A percentile compares a stretch with the other conserved stretches of the same genome.
These are phyloP conservation scores for Ophiostoma australiae DNA, from an alignment of 2,329 filamentous ascomycete genomes.

Conservation along the genomic window DNA sequence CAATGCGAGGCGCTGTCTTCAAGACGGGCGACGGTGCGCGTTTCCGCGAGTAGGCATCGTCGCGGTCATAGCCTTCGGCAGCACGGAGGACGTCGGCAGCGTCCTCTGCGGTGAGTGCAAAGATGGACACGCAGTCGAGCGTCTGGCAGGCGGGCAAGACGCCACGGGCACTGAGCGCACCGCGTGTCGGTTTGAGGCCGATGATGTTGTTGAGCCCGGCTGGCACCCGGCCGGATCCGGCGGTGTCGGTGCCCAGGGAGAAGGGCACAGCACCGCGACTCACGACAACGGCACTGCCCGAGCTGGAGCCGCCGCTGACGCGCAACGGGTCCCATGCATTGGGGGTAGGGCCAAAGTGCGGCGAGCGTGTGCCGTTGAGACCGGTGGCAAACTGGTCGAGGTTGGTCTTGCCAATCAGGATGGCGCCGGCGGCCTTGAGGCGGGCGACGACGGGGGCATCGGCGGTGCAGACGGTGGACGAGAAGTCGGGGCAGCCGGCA, in stretches of 20 bases:
- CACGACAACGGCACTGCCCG: constrained; percentile 52
- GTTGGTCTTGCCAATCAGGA: constrained; percentile 56
- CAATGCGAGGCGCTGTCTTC: constrained; percentile 19
- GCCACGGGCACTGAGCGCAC: constrained; percentile 44
- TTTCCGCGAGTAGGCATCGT: constrained; percentile 36
- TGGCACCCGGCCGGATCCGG: constrained; percentile 50
- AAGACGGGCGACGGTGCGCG: background rate
- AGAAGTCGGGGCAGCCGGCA: constrained; percentile 41
- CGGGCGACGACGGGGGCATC: constrained; percentile 47
- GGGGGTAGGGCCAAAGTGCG: constrained; percentile 49
- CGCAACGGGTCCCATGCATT: constrained; percentile 39
- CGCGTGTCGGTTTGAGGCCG: constrained; percentile 49
- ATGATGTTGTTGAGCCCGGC: constrained; percentile 50
- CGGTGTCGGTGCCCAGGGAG: constrained; percentile 53
- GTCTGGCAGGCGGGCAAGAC: constrained; percentile 31
- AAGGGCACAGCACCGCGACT: constrained; percentile 50
- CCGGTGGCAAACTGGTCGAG: constrained; percentile 61
- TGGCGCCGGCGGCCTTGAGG: constrained; percentile 49
- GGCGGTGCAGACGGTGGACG: constrained; percentile 37
- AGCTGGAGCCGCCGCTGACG: constrained; percentile 48
- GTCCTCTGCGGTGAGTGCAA: constrained; percentile 35
- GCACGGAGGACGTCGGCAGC: constrained; percentile 46
- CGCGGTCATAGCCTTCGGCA: constrained; percentile 41
- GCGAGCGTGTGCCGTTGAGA: constrained; percentile 56
- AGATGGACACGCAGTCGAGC: constrained; percentile 23